Percentiles rank a stretch among this genome's conserved stretches.
Conservation (phyloP, 768 basidiomycete species). For the Rhodotorula kratochvilovae region DNA sequence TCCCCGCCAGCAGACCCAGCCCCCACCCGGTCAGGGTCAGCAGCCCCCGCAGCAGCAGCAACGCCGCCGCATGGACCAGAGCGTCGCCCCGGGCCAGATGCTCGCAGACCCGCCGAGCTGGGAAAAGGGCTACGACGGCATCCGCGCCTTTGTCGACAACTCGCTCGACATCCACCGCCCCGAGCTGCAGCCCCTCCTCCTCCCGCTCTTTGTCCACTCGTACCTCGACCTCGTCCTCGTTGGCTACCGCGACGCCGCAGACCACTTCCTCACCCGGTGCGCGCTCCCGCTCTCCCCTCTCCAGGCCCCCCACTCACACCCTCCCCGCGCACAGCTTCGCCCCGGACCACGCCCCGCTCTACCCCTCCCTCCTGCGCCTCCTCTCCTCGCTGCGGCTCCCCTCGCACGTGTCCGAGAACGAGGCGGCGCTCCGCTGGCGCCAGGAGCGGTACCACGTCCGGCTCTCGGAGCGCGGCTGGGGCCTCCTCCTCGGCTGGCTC, state of each 20-base stretch:
- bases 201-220: constrained; percentile 95
- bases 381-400: constrained; percentile 75
- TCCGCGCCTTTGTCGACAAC: constrained; percentile 35
- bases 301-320: constrained; percentile 5
- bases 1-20: neutral
- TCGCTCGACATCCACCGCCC: constrained; percentile 57
- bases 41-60: neutral
- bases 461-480: constrained; percentile 86
- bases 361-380: constrained; percentile 67
- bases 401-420: constrained; percentile 75
- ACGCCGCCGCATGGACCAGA: constrained; percentile 29
- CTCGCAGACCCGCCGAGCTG: constrained; percentile 36
- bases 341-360: constrained; percentile 50
- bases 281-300: too few relatives aligned
- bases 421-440: constrained; percentile 75
- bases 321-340: constrained; percentile 53
- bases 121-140: constrained; percentile 39
- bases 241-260: constrained; percentile 77
- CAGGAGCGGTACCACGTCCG: constrained; percentile 84
- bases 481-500: constrained; percentile 88
- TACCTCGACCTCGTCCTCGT: constrained; percentile 89
- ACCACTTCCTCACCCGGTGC: constrained; percentile 45
- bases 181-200: constrained; percentile 86
- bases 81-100: constrained; percentile 32
- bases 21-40: neutral